phyloP scores from a whole-genome alignment of 2,329 filamentous ascomycete species.

The Nemania abortiva region DNA sequence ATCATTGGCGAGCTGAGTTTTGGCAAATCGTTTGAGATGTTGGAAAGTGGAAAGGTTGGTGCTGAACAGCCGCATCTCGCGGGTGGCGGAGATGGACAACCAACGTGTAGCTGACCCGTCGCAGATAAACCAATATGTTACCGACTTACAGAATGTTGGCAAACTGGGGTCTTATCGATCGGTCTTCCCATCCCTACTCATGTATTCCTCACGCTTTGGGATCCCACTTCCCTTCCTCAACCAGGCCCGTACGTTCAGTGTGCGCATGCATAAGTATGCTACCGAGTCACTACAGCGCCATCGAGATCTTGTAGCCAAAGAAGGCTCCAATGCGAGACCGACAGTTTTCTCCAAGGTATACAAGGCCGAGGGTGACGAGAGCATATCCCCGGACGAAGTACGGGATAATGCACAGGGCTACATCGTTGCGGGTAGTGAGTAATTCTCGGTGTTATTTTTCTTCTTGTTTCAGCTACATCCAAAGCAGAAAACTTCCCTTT shows the following conservation, averaged over 20 bases:
- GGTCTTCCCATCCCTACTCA: slow-evolving; percentile 50
- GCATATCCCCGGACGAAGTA: slow-evolving; percentile 38
- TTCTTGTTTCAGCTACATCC: too few relatives aligned
- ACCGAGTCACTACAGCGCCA: slow-evolving; percentile 45
- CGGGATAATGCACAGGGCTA: slow-evolving; percentile 48
- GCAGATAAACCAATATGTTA: slow-evolving; percentile 58
- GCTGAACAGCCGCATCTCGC: too few relatives aligned
- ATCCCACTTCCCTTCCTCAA: slow-evolving; percentile 49
- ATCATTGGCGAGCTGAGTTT: slow-evolving; percentile 66
- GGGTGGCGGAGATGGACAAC: not conserved
- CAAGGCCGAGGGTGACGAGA: slow-evolving; percentile 49
- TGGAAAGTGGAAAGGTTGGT: slow-evolving; percentile 62
- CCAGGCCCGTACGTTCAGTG: slow-evolving; percentile 18
- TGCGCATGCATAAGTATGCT: slow-evolving; percentile 46
- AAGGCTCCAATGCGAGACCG: slow-evolving; percentile 42
- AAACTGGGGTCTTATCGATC: slow-evolving; percentile 42
- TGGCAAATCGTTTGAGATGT: slow-evolving; percentile 65
- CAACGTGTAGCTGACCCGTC: not conserved
- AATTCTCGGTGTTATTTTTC: too few relatives aligned
- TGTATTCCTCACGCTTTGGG: slow-evolving; percentile 32
- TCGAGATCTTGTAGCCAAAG: slow-evolving; percentile 34
- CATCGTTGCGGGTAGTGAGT: slow-evolving; percentile 60
- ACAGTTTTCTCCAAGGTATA: slow-evolving; percentile 57
- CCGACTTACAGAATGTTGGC: slow-evolving; percentile 53
- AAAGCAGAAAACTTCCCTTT: too few relatives aligned